Conservation (phyloP, 2,329 filamentous ascomycete species). For the Trichoderma sp. region DNA sequence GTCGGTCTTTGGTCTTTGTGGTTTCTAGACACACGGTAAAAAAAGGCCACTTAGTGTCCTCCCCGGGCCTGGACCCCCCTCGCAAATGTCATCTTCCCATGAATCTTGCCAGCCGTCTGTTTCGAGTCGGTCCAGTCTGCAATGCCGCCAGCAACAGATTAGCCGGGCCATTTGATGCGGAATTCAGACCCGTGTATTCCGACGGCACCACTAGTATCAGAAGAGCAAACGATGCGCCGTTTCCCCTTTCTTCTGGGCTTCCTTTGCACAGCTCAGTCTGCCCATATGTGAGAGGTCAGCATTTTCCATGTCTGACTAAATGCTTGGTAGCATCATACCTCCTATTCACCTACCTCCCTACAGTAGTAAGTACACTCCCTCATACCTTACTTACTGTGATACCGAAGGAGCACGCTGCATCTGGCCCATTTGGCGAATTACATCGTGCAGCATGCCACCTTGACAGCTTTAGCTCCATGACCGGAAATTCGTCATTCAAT, state of each 20-base stretch:
- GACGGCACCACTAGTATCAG: slow-evolving; percentile 4
- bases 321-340: not conserved
- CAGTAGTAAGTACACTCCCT: not conserved
- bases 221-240: not conserved
- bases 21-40: not conserved
- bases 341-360: not conserved
- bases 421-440: slow-evolving; percentile 6
- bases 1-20: not conserved
- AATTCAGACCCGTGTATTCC: not conserved
- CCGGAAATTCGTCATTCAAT: slow-evolving; percentile 13
- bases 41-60: not conserved
- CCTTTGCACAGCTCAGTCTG: not conserved
- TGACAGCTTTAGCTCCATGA: slow-evolving; percentile 4
- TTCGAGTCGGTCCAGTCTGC: not conserved
- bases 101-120: not conserved
- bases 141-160: not conserved
- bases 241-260: not conserved
- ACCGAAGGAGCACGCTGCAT: not conserved
- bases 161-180: not conserved
- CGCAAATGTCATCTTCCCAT: not conserved
- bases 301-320: not conserved
- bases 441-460: slow-evolving; percentile 4
- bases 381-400: not conserved
- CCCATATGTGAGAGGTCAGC: not conserved
- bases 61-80: not conserved